Conservation (phyloP, 2,329 filamentous ascomycete genomes). For the Colletotrichum shisoi region DNA sequence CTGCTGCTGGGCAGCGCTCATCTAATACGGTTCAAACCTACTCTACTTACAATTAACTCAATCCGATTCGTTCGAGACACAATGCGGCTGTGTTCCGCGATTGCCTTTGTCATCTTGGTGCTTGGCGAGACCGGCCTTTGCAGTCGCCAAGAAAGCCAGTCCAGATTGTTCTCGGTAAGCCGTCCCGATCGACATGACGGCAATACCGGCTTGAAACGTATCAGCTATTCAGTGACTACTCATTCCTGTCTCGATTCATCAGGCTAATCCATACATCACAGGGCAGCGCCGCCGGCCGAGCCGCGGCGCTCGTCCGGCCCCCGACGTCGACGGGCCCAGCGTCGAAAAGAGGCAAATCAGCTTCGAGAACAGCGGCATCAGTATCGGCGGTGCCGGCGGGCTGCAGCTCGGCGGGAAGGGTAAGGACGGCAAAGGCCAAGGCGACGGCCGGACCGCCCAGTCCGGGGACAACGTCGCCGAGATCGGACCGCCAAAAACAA, state of each 20-base stretch:
- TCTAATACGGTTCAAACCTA: not conserved
- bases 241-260: too few relatives aligned
- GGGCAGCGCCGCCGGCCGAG: slow-evolving; percentile 31
- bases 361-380: slow-evolving; percentile 25
- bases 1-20: slow-evolving; percentile 23
- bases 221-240: too few relatives aligned
- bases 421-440: slow-evolving; percentile 5
- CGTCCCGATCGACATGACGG: too few relatives aligned
- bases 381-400: slow-evolving; percentile 19
- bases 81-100: slow-evolving; percentile 21
- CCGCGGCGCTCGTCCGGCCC: slow-evolving; percentile 26
- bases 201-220: not conserved
- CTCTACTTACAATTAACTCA: not conserved
- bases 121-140: slow-evolving; percentile 30
- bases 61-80: not conserved
- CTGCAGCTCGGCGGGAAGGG: slow-evolving; percentile 17
- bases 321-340: slow-evolving; percentile 1
- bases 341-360: slow-evolving; percentile 27
- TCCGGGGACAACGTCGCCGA: not conserved
- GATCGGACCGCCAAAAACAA: slow-evolving; percentile 22
- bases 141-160: slow-evolving; percentile 34
- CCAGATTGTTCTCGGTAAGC: slow-evolving; percentile 17
- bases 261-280: not conserved
- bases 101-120: slow-evolving; percentile 23
- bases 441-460: slow-evolving; percentile 7